Conservation (phyloP, 495 filamentous ascomycete genomes). For the Aspergillus wentii region DNA sequence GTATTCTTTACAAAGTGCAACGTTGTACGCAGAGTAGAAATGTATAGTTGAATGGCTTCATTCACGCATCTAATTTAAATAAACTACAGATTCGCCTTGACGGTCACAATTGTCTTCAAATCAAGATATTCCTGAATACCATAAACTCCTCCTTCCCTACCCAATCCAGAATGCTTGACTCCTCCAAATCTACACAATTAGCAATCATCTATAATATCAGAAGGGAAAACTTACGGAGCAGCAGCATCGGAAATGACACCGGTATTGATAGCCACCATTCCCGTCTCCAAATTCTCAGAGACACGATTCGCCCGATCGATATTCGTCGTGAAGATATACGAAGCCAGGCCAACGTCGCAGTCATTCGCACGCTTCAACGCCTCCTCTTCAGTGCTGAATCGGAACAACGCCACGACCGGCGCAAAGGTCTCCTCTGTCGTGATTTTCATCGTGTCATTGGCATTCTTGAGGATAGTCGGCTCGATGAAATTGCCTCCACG, state of each 20-base stretch:
- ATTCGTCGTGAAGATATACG: constrained; percentile 69
- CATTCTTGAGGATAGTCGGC: constrained; percentile 66
- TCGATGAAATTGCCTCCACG: constrained; percentile 69
- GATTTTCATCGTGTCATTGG: constrained; percentile 55
- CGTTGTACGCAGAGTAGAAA: too few species aligned
- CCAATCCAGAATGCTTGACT: constrained; percentile 50
- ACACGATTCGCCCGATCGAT: constrained; percentile 60
- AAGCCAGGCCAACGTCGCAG: constrained; percentile 65
- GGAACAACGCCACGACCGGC: constrained; percentile 67
- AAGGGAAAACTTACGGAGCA: constrained; percentile 7
- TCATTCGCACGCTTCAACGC: constrained; percentile 66
- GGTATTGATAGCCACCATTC: constrained; percentile 38
- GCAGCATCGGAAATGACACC: constrained; percentile 26
- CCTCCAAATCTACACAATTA: constrained; percentile 38
- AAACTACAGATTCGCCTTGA: too few species aligned
- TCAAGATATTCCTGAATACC: constrained; percentile 77
- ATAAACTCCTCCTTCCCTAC: constrained; percentile 63
- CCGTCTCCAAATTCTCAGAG: constrained; percentile 63
- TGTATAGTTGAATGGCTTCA: too few species aligned
- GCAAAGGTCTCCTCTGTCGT: constrained; percentile 74
- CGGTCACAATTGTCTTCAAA: constrained; percentile 75
- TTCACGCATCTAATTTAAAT: too few species aligned
- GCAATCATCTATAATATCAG: constrained; percentile 2
- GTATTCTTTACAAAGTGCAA: too few species aligned
- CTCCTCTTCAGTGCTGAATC: constrained; percentile 69